These are phyloP conservation scores for Datura wrightii DNA, from an alignment of 257 asterid species.

Conservation along the genomic window DNA sequence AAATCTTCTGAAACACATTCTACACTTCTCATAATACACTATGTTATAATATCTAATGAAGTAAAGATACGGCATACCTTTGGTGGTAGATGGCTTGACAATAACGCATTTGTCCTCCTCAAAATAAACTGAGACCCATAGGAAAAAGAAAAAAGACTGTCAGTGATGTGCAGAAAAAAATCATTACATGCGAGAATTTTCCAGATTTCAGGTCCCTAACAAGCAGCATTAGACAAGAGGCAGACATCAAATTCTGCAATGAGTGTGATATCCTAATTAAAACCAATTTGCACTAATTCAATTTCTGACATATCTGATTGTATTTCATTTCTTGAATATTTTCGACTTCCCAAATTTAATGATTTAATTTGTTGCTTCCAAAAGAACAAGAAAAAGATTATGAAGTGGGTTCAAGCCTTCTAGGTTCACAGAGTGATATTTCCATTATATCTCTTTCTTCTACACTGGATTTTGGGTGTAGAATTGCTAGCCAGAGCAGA, in stretches of 20 bases:
- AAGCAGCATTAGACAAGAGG: slow-evolving; percentile 20
- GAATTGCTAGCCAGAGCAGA: slow-evolving; percentile 14
- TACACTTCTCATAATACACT: background rate
- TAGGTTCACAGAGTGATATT: background rate
- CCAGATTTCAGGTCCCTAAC: slow-evolving; percentile 29
- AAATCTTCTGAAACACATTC: background rate
- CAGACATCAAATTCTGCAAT: background rate
- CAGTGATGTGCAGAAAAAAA: slow-evolving; percentile 33
- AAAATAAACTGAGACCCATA: slow-evolving; percentile 75
- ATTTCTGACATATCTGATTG: background rate
- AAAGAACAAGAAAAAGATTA: background rate
- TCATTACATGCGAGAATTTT: slow-evolving; percentile 11
- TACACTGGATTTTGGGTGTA: background rate
- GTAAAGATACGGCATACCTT: slow-evolving; percentile 57
- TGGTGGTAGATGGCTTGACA: slow-evolving; percentile 97
- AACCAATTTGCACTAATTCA: slow-evolving; percentile 12
- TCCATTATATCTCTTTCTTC: background rate
- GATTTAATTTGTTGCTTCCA: background rate
- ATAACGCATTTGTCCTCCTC: slow-evolving; percentile 95
- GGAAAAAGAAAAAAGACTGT: slow-evolving; percentile 22
- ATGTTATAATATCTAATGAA: slow-evolving; percentile 8
- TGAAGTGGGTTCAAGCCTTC: slow-evolving; percentile 18
- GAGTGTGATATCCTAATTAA: slow-evolving; percentile 17
- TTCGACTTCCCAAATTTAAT: background rate
- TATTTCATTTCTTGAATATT: background rate